Evolutionary conservation across 257 asterid species (phyloP), one percentile per base, ranked within the genome.

Genomic region (Petunia axillaris): DNA sequence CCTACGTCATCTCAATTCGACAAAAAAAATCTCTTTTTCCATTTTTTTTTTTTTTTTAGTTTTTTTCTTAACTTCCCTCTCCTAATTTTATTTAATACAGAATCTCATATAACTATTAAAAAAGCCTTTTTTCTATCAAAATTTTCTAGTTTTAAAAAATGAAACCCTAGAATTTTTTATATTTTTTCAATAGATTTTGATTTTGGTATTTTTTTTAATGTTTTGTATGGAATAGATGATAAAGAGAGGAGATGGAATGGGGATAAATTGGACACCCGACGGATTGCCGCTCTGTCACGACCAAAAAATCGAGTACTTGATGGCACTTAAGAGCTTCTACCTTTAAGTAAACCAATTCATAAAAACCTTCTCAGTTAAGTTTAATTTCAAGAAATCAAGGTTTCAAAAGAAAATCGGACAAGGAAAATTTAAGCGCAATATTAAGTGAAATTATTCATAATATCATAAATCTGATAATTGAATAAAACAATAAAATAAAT

Each of bases 11-110:
- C 79, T 81, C 87, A 59, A 75, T 77, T 80, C 75, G 77, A 77
- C 25, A 25, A 25, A 25, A 25, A 83, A 77, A 75, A 57, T 2
- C 35, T 79, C 85, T 86, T 84, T 83, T 81, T 50, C 67, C 41
- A 73, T 50, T 41, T 89, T 89, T 85, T 80, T 35, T 63, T 90
- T 91, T 87, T 89, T 84, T 80, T 11, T 1, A 8, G 11, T 76
- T 76, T 64, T 64, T 85, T 85, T 85, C 81, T 80, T 50, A 25
- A 68, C 96, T 92, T 93, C 96, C 97, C 97, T 89, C 96, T 90
- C 96, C 96, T 89, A 92, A 88, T 83, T 86, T 91, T 93, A 87
- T 89, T 91, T 48, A 68, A 79, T 77, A 85, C 48, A 54, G 65
- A 81, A 66, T 53, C 41, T 52, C 55, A 65, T 68, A 16, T 73